These are phyloP conservation scores for Xylaria digitata DNA, from an alignment of 2,329 filamentous ascomycete genomes.

Conservation along the genomic window DNA sequence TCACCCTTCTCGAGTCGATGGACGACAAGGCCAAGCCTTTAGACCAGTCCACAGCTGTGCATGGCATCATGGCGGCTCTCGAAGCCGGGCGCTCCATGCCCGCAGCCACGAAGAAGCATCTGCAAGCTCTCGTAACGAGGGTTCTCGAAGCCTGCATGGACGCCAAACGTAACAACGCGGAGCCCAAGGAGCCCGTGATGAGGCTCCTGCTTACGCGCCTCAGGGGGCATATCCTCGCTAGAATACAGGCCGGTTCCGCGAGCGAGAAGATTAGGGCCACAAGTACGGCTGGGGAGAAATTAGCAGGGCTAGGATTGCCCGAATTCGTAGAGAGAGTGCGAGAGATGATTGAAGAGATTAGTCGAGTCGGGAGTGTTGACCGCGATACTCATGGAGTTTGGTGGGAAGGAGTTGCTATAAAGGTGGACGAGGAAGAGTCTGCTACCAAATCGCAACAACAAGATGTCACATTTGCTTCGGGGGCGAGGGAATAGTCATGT, in stretches of 20 bases:
- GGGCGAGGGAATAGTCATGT: constrained; percentile 9
- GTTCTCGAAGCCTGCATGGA: constrained; percentile 64
- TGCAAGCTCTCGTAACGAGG: constrained; percentile 68
- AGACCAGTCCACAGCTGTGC: constrained; percentile 62
- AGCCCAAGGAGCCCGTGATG: constrained; percentile 67
- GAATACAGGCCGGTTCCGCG: constrained; percentile 73
- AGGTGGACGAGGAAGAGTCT: constrained; percentile 59
- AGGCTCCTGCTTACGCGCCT: constrained; percentile 76
- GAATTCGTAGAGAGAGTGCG: constrained; percentile 78
- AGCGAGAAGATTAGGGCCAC: constrained; percentile 77
- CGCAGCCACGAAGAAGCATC: constrained; percentile 67
- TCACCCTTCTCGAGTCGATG: constrained; percentile 72
- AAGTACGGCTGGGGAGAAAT: constrained; percentile 74
- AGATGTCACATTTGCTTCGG: constrained; percentile 33
- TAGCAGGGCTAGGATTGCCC: constrained; percentile 75
- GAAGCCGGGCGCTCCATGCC: constrained; percentile 74
- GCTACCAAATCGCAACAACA: constrained; percentile 31
- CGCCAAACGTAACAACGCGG: constrained; percentile 54
- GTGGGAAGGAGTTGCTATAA: constrained; percentile 75
- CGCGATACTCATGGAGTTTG: constrained; percentile 74
- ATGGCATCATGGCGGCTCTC: constrained; percentile 71
- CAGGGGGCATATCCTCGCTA: constrained; percentile 72
- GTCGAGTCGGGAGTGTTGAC: constrained; percentile 73
- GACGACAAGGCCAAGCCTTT: constrained; percentile 57
- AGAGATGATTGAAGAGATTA: constrained; percentile 75